Conservation (phyloP, 176 grass and related monocot species). For the Chloris gayana region DNA sequence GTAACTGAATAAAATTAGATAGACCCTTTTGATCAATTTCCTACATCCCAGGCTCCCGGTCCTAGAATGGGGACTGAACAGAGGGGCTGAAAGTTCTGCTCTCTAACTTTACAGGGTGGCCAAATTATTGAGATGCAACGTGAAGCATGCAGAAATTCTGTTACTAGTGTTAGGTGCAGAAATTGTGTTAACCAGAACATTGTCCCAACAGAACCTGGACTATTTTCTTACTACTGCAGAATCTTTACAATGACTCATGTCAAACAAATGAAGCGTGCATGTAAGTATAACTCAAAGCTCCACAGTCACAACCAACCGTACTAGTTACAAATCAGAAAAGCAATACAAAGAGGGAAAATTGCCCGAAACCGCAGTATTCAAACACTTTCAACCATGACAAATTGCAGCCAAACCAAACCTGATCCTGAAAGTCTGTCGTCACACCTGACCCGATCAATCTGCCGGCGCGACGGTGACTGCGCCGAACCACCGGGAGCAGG, state of each 20-base stretch:
- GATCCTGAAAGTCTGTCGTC: background rate
- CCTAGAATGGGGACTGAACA: background rate
- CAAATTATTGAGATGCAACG: background rate
- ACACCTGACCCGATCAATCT: background rate
- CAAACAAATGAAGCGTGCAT: background rate
- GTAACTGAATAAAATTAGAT: too few relatives aligned
- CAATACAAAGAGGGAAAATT: background rate
- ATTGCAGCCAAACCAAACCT: background rate
- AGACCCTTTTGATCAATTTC: too few relatives aligned
- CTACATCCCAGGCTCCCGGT: too few relatives aligned
- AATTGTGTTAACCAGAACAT: too few relatives aligned
- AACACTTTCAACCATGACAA: background rate
- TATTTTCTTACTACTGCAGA: background rate
- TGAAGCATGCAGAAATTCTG: background rate
- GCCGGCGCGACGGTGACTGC: slow-evolving; percentile 37
- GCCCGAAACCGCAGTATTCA: background rate
- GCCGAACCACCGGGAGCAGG: slow-evolving; percentile 84
- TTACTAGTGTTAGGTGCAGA: background rate
- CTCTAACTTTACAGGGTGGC: background rate
- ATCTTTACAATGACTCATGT: background rate
- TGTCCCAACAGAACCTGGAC: background rate
- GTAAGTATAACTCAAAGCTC: background rate
- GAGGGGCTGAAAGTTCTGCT: background rate
- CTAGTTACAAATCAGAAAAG: background rate
- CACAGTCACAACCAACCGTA: background rate